Evolutionary conservation across 306 rosid species (phyloP).

Genomic region (Citrullus colocynthis): DNA sequence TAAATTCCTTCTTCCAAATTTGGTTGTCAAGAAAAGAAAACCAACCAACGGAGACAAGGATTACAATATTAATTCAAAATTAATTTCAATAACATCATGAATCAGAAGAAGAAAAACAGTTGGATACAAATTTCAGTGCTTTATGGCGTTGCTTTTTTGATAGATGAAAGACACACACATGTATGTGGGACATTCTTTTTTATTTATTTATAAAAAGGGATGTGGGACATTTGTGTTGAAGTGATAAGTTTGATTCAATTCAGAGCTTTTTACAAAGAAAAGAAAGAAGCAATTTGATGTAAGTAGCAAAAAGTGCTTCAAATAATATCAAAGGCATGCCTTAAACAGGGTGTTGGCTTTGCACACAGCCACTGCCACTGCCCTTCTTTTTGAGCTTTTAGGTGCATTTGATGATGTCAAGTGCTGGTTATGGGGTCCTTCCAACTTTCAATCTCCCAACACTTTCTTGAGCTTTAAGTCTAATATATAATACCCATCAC

Average conservation of each 20-base stretch:
- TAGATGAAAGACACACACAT: not conserved
- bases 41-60: not conserved
- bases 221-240: not conserved
- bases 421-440: not conserved
- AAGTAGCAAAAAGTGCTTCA: not conserved
- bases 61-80: not conserved
- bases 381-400: not conserved
- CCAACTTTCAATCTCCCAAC: not conserved
- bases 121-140: not conserved
- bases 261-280: not conserved
- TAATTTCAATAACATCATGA: not conserved
- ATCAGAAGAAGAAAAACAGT: not conserved
- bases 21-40: not conserved
- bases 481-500: not conserved
- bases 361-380: not conserved
- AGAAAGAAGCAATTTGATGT: not conserved
- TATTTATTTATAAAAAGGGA: not conserved
- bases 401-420: conserved; percentile 7
- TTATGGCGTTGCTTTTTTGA: not conserved
- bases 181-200: not conserved
- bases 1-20: no score
- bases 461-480: not conserved
- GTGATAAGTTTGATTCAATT: conserved; percentile 5
- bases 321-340: not conserved
- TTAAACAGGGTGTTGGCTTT: not conserved